Base-by-base conservation (phyloP, 1,284 basidiomycete genomes). In the Tremellales sp. region DNA sequence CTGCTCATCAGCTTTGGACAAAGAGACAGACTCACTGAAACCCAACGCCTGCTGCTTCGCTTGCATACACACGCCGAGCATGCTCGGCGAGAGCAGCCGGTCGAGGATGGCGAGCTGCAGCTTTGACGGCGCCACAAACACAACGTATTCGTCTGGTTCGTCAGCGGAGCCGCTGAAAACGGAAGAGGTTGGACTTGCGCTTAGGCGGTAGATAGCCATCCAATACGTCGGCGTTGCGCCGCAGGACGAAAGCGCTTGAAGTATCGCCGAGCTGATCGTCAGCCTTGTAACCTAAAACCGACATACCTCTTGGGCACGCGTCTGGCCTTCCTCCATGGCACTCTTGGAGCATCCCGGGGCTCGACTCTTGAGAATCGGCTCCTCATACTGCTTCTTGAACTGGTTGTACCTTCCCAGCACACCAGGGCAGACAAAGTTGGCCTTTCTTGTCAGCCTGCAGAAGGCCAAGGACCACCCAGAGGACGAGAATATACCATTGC, bases 391-490 rank as follows among this genome's bases (percentile, higher is more conserved):
- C 57, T 84, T 82, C 46, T 82, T 81, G 70, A 91, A 90, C 3
- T 80, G 80, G 25, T 76, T 74, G 61, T 92, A 89, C 4, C 52
- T 60, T 21, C 70, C 89, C 27, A 97, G 80, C 15, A 96, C 71
- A 19, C 87, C 87, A 17, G 92, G 93, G 68, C 93, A 94, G 65
- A 90, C 90, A 68, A 97, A 98, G 56, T 97, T 85, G 40, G 88
- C 83, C 87, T 89, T 57, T 0, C 42, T 22, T 13, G 42, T 22
- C 39, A 25, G 24, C n/a, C n/a, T n/a, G n/a, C n/a, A n/a, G n/a
- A n/a, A n/a, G n/a, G n/a, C n/a, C n/a, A n/a, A n/a, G n/a, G n/a
- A n/a, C n/a, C n/a, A n/a, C n/a, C n/a, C n/a, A 13, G 13, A 4
- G 15, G 19, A 47, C 33, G 47, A 15, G 46, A 39, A 59, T 78